Percentiles rank a stretch among this genome's conserved stretches.
phyloP scores from a whole-genome alignment of 257 asterid species.

The Jaltomata sinuosa region DNA sequence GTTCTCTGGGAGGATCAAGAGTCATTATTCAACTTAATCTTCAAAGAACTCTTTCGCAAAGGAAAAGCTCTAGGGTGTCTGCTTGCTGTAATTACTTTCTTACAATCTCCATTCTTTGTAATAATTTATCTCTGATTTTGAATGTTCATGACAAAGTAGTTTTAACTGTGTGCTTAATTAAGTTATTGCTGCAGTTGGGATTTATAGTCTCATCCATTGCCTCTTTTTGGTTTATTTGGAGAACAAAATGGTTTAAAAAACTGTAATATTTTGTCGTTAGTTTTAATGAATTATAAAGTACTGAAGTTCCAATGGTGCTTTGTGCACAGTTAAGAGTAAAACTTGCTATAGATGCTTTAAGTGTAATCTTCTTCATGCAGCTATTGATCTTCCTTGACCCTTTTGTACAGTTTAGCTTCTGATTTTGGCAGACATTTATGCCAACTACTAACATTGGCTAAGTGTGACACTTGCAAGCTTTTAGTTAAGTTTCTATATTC shows the following conservation, averaged over 20 bases:
- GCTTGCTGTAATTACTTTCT: constrained; percentile 53
- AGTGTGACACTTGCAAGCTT: neutral
- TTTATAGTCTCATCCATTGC: neutral
- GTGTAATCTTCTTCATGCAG: neutral
- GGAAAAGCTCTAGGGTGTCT: constrained; percentile 23
- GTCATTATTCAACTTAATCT: constrained; percentile 12
- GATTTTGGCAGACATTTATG: neutral
- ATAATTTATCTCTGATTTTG: neutral
- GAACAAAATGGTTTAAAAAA: neutral
- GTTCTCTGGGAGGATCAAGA: constrained; percentile 33
- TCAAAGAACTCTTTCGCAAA: constrained; percentile 8
- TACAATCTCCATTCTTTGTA: neutral
- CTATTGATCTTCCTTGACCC: neutral
- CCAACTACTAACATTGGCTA: neutral
- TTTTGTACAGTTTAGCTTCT: neutral
- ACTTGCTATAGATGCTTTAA: neutral
- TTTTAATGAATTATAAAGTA: neutral
- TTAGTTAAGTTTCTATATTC: neutral
- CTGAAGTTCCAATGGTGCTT: neutral
- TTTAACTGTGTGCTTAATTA: neutral
- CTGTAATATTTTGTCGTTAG: neutral
- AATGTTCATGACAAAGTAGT: neutral
- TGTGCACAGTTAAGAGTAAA: neutral
- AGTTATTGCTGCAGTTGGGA: neutral
- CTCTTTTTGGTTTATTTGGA: neutral